Percentiles rank a stretch among this genome's conserved stretches.
Conservation (phyloP, 2,329 filamentous ascomycete species). For the Xylaria sp. region DNA sequence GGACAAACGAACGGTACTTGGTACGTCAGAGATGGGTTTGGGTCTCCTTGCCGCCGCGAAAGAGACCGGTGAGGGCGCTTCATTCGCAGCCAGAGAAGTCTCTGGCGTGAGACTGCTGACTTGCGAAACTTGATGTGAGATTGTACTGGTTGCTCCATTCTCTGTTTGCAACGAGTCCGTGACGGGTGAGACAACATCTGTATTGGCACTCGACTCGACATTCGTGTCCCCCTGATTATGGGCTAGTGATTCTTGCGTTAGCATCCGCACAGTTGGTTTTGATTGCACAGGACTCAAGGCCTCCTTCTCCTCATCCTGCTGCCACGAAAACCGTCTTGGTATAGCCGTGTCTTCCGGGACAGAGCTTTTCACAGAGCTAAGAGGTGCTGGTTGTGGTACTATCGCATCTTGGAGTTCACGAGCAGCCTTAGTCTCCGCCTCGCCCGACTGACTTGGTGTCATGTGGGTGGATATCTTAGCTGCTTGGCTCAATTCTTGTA, state of each 20-base stretch:
- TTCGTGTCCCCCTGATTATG: conserved; percentile 9
- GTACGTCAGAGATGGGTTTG: conserved; percentile 30
- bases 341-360: conserved; percentile 26
- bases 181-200: conserved; percentile 10
- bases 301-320: conserved; percentile 48
- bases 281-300: conserved; percentile 32
- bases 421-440: conserved; percentile 9
- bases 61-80: conserved; percentile 59
- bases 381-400: conserved; percentile 40
- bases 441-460: conserved; percentile 6
- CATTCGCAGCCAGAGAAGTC: conserved; percentile 46
- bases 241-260: conserved; percentile 20
- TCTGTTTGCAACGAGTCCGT: conserved; percentile 37
- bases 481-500: conserved; percentile 47
- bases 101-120: conserved; percentile 51
- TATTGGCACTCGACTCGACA: conserved; percentile 9
- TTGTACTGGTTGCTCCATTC: conserved; percentile 34
- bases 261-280: conserved; percentile 21
- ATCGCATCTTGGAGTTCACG: conserved; percentile 17
- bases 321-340: conserved; percentile 57
- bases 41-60: conserved; percentile 47
- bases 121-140: conserved; percentile 54
- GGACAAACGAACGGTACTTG: conserved; percentile 51
- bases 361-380: conserved; percentile 39
- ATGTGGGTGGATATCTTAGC: conserved; percentile 41